phyloP scores from a whole-genome alignment of 2,329 filamentous ascomycete species.

The Clarireedia sp. region DNA sequence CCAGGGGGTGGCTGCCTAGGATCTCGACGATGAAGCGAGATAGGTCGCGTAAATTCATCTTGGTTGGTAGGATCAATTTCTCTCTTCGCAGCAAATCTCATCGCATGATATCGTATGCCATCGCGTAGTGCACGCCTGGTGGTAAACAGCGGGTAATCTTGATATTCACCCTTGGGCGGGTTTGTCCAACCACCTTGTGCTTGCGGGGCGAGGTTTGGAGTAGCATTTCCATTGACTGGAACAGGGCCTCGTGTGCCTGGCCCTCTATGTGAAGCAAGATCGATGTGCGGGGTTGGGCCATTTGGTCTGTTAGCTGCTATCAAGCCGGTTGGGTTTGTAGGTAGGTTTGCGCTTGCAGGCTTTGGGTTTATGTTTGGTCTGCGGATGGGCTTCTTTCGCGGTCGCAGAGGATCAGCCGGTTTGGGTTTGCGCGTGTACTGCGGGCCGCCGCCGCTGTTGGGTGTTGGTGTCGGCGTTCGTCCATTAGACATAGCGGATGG shows the following conservation, averaged over 20 bases:
- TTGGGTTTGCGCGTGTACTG: conserved; percentile 41
- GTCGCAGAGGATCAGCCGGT: conserved; percentile 54
- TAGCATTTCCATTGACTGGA: conserved; percentile 1
- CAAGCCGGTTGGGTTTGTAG: conserved; percentile 14
- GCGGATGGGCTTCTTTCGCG: conserved; percentile 45
- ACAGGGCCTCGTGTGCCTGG: conserved; percentile 23
- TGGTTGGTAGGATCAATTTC: conserved; percentile 63
- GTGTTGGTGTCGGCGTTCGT: conserved; percentile 39
- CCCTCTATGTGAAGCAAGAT: conserved; percentile 1
- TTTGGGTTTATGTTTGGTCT: conserved; percentile 29
- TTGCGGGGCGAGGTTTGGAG: conserved; percentile 33
- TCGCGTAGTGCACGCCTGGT: conserved; percentile 75
- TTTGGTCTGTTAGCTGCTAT: not conserved
- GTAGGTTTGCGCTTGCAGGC: conserved; percentile 10
- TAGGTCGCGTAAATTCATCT: conserved; percentile 76
- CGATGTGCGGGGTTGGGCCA: conserved; percentile 9
- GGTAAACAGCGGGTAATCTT: conserved; percentile 65
- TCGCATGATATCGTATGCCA: conserved; percentile 77
- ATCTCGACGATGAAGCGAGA: conserved; percentile 83
- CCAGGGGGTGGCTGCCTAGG: conserved; percentile 62
- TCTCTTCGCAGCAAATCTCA: conserved; percentile 59
- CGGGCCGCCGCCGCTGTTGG: conserved; percentile 40
- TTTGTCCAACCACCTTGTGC: conserved; percentile 52
- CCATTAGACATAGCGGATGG: conserved; percentile 38
- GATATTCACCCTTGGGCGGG: conserved; percentile 36